These are phyloP conservation scores for Metschnikowia lunata DNA, from an alignment of 805 yeast genomes.

Conservation along the genomic window DNA sequence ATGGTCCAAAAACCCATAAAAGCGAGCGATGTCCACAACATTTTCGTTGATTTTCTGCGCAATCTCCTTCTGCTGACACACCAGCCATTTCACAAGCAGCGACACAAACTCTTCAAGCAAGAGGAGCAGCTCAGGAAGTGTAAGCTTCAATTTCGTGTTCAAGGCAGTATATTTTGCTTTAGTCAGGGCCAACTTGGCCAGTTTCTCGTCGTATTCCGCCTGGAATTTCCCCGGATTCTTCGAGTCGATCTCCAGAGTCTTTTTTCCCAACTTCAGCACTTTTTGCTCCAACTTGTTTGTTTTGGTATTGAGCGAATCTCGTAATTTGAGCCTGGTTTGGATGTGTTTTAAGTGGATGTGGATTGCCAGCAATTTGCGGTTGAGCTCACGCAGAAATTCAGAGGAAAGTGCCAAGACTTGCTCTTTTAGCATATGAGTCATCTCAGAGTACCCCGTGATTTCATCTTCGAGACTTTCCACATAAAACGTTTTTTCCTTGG, in stretches of 20 bases:
- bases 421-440: constrained; percentile 17
- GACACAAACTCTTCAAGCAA: constrained; percentile 48
- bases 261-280: constrained; percentile 35
- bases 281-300: constrained; percentile 35
- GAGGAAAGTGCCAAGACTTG: constrained; percentile 20
- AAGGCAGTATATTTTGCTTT: constrained; percentile 29
- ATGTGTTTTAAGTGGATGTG: constrained; percentile 30
- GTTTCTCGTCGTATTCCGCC: constrained; percentile 33
- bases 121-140: constrained; percentile 44
- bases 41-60: constrained; percentile 28
- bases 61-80: constrained; percentile 37
- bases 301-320: constrained; percentile 42
- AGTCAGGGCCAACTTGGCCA: constrained; percentile 27
- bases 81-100: constrained; percentile 33
- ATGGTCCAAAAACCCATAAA: constrained; percentile 32
- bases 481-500: constrained; percentile 29
- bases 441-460: constrained; percentile 21
- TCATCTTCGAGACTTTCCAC: constrained; percentile 17
- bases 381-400: constrained; percentile 26
- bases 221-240: constrained; percentile 36
- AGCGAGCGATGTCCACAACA: constrained; percentile 20
- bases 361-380: constrained; percentile 38
- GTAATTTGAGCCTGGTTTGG: constrained; percentile 39
- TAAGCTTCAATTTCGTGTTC: constrained; percentile 30
- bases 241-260: constrained; percentile 13